Conservation (phyloP, 306 rosid species). For the Lupinus albus region DNA sequence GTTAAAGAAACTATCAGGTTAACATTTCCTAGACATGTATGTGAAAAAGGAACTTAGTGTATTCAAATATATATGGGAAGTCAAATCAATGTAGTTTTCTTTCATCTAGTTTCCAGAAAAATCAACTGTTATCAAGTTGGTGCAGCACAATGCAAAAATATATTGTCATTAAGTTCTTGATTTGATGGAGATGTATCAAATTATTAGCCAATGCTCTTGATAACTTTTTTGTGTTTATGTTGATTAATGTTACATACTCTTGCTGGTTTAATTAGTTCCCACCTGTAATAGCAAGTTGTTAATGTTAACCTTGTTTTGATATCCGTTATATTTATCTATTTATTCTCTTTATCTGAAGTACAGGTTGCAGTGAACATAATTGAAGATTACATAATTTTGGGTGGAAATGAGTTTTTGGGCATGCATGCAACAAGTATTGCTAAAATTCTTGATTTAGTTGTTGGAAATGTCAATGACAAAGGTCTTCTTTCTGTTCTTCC, state of each 20-base stretch:
- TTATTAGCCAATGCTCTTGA: conserved; percentile 20
- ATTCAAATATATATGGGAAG: conserved; percentile 26
- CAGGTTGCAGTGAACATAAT: conserved; percentile 83
- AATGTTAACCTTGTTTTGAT: conserved; percentile 24
- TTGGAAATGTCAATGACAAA: conserved; percentile 86
- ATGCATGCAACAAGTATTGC: conserved; percentile 82
- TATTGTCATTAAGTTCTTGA: conserved; percentile 26
- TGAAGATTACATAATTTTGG: conserved; percentile 87
- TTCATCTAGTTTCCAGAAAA: conserved; percentile 30
- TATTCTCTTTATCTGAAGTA: conserved; percentile 41
- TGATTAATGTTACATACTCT: conserved; percentile 15
- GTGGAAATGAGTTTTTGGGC: conserved; percentile 80
- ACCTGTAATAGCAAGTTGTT: conserved; percentile 3
- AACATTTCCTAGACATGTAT: conserved; percentile 8
- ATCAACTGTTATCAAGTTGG: conserved; percentile 18
- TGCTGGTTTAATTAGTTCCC: conserved; percentile 27
- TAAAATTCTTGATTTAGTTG: conserved; percentile 80
- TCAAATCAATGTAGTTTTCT: conserved; percentile 23
- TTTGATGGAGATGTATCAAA: conserved; percentile 27
- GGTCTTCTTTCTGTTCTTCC: conserved; percentile 85
- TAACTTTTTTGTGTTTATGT: conserved; percentile 15
- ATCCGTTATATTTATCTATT: conserved; percentile 21
- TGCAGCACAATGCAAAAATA: background rate
- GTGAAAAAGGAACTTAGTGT: conserved; percentile 13
- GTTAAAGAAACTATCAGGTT: background rate